These are phyloP conservation scores for Guadua angustifolia DNA, from an alignment of 176 grass and related monocot species.

Conservation along the genomic window DNA sequence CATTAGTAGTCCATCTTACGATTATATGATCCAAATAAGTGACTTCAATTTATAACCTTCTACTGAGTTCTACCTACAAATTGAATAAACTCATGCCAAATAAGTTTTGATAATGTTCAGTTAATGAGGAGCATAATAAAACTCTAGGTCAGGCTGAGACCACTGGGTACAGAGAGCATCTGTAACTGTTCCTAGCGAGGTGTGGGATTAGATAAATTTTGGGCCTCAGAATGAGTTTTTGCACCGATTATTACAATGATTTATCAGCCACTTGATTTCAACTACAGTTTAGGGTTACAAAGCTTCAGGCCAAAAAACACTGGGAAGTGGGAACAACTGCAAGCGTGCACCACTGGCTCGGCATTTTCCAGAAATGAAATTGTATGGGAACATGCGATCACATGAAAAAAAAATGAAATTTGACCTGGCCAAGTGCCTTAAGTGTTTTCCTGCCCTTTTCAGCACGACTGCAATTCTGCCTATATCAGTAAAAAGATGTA, in stretches of 20 bases:
- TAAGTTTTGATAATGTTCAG: not conserved
- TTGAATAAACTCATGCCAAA: slow-evolving; percentile 18
- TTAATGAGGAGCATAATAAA: not conserved
- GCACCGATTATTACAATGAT: not conserved
- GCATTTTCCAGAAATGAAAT: slow-evolving; percentile 18
- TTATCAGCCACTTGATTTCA: not conserved
- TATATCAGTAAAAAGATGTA: not conserved
- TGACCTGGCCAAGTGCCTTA: slow-evolving; percentile 13
- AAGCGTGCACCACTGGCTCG: not conserved
- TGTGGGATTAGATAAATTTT: not conserved
- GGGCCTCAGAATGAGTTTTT: slow-evolving; percentile 19
- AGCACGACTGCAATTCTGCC: not conserved
- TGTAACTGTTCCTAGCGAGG: not conserved
- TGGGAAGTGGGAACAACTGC: slow-evolving; percentile 10
- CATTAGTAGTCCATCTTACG: not conserved
- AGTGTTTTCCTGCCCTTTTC: not conserved
- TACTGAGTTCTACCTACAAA: not conserved
- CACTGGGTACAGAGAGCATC: not conserved
- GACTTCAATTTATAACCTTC: not conserved
- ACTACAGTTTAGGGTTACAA: slow-evolving; percentile 21
- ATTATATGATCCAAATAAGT: not conserved
- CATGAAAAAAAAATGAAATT: not conserved
- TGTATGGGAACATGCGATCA: slow-evolving; percentile 24
- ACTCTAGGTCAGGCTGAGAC: not conserved
- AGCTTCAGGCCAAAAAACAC: not conserved